These are phyloP conservation scores for Jamesozyma spencerorum DNA, from an alignment of 805 yeast genomes.

Conservation along the genomic window DNA sequence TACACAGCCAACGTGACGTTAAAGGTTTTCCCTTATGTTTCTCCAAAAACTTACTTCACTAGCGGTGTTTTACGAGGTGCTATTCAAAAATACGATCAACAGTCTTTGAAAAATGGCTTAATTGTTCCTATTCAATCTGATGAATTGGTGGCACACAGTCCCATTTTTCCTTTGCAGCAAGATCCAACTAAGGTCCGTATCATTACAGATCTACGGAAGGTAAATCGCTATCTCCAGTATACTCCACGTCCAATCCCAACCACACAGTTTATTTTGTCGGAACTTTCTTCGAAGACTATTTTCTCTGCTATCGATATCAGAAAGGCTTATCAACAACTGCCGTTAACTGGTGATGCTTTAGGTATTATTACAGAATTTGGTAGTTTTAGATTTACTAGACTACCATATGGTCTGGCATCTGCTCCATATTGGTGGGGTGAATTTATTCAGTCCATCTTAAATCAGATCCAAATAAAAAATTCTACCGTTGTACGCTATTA, in stretches of 20 bases:
- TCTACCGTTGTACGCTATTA: slow-evolving; percentile 2
- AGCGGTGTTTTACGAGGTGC: slow-evolving; percentile 1
- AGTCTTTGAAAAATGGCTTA: slow-evolving; percentile 3
- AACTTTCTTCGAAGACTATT: slow-evolving; percentile 1
- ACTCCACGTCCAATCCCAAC: slow-evolving; percentile 6
- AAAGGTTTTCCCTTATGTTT: neutral
- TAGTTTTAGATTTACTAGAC: too few species aligned
- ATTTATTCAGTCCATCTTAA: too few species aligned
- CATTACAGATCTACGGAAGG: too few species aligned
- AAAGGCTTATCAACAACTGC: slow-evolving; percentile 7
- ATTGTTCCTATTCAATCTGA: neutral
- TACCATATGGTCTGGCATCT: too few species aligned
- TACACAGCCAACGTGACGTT: slow-evolving; percentile 1
- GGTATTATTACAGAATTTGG: too few species aligned
- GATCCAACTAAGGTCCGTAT: too few species aligned
- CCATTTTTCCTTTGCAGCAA: slow-evolving; percentile 4
- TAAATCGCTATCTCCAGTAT: slow-evolving; percentile 3
- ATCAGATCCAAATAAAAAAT: too few species aligned
- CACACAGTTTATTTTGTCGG: slow-evolving; percentile 3
- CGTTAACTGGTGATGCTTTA: too few species aligned
- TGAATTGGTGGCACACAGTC: slow-evolving; percentile 4
- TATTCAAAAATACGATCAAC: neutral
- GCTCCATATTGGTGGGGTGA: too few species aligned
- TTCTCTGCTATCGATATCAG: slow-evolving; percentile 8
- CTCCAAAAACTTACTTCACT: slow-evolving; percentile 1